Conservation (phyloP, 2,329 filamentous ascomycete species). For the Penicillium sp. region DNA sequence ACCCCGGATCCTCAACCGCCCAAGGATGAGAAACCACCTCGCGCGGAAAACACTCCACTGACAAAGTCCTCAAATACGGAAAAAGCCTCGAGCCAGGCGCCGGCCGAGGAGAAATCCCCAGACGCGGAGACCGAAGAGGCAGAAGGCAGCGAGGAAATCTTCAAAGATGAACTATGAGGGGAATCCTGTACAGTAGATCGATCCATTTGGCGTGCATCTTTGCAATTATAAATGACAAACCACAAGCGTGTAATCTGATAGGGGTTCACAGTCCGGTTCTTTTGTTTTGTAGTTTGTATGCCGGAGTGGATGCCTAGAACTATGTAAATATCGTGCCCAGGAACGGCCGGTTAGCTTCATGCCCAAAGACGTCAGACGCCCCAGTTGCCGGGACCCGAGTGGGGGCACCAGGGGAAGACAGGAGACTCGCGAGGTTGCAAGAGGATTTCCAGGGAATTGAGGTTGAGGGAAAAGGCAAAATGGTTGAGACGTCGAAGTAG, state of each 20-base stretch:
- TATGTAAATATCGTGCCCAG: too few species aligned
- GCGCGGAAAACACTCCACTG: slow-evolving; percentile 25
- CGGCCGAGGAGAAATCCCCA: slow-evolving; percentile 9
- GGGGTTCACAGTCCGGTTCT: too few species aligned
- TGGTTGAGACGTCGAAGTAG: too few species aligned
- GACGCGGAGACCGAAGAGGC: slow-evolving; percentile 6
- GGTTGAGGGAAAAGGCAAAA: too few species aligned
- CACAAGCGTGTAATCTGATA: too few species aligned
- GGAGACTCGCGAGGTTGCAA: not conserved
- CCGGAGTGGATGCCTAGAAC: not conserved
- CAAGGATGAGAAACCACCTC: slow-evolving; percentile 14
- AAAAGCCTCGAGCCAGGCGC: slow-evolving; percentile 10
- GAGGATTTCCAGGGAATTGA: not conserved
- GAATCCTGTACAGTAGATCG: slow-evolving; percentile 17
- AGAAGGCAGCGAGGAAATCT: slow-evolving; percentile 44
- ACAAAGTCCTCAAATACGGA: slow-evolving; percentile 28
- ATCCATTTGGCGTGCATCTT: slow-evolving; percentile 10
- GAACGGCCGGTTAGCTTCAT: slow-evolving; percentile 25
- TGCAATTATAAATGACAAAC: too few species aligned
- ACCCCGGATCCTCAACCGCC: slow-evolving; percentile 38
- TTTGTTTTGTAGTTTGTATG: not conserved
- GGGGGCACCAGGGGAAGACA: slow-evolving; percentile 12
- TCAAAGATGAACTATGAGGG: slow-evolving; percentile 43
- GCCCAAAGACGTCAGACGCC: slow-evolving; percentile 29
- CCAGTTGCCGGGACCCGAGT: slow-evolving; percentile 23